Conservation (phyloP, 306 rosid species). For the Herpetospermum pedunculosum region DNA sequence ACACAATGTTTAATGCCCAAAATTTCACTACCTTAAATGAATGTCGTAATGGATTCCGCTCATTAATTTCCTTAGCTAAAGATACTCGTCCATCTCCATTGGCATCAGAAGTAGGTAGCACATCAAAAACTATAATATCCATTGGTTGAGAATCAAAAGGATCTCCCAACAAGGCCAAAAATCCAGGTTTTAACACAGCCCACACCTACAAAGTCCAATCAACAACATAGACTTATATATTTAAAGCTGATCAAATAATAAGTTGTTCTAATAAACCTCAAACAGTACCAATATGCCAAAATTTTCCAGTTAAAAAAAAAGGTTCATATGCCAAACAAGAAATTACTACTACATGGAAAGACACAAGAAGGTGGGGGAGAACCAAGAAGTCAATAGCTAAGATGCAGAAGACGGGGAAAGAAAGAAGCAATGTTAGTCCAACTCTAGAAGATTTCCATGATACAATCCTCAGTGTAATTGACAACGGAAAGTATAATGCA, state of each 20-base stretch:
- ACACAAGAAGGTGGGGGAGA: neutral
- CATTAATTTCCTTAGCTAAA: conserved; percentile 68
- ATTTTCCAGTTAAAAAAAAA: neutral
- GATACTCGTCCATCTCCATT: conserved; percentile 79
- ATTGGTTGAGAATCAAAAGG: conserved; percentile 80
- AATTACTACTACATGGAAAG: neutral
- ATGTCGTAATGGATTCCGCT: conserved; percentile 84
- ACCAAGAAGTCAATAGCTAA: neutral
- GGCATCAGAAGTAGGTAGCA: conserved; percentile 65
- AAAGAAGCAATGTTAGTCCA: neutral
- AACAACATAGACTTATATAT: neutral
- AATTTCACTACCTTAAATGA: conserved; percentile 59
- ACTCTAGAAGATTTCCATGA: neutral
- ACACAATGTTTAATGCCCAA: neutral
- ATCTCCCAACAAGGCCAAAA: conserved; percentile 85
- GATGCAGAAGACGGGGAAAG: neutral
- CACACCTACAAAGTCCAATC: conserved; percentile 57
- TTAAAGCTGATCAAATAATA: neutral
- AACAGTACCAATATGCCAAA: neutral
- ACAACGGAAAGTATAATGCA: neutral
- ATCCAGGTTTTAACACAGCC: conserved; percentile 97
- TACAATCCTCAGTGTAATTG: neutral
- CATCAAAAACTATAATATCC: conserved; percentile 90
- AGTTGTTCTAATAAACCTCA: neutral
- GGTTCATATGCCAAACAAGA: neutral